Percentiles rank a stretch among this genome's conserved stretches.
Conservation (phyloP, 768 basidiomycete genomes). For the Tulasnella sp. region DNA sequence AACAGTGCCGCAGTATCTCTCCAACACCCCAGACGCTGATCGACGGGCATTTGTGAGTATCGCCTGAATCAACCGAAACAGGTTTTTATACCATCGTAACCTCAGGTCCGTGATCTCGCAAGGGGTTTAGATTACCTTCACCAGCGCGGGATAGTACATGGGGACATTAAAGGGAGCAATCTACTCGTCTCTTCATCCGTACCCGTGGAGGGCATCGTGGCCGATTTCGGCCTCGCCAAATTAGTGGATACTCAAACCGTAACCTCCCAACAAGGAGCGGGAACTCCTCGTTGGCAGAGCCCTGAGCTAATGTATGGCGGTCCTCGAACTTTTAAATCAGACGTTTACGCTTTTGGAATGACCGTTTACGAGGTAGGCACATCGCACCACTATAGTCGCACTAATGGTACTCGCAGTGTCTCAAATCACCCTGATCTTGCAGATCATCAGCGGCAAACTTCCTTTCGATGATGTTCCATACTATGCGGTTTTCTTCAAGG, state of each 20-base stretch:
- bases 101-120: background rate
- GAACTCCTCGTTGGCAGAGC: slow-evolving; percentile 3
- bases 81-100: too few relatives aligned
- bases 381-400: background rate
- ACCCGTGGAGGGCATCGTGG: background rate
- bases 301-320: background rate
- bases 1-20: background rate
- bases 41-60: background rate
- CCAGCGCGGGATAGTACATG: background rate
- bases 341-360: slow-evolving; percentile 16
- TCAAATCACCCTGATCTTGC: background rate
- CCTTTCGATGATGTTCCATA: background rate
- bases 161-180: slow-evolving; percentile 14
- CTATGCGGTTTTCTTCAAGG: background rate
- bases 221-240: background rate
- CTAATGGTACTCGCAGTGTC: background rate
- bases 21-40: background rate
- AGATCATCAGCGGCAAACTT: background rate
- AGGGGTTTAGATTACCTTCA: background rate
- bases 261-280: background rate
- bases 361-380: background rate
- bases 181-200: background rate
- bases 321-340: background rate
- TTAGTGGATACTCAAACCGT: background rate
- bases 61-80: too few relatives aligned